Base-by-base conservation (phyloP, 768 basidiomycete genomes). In the Suillus spraguei region DNA sequence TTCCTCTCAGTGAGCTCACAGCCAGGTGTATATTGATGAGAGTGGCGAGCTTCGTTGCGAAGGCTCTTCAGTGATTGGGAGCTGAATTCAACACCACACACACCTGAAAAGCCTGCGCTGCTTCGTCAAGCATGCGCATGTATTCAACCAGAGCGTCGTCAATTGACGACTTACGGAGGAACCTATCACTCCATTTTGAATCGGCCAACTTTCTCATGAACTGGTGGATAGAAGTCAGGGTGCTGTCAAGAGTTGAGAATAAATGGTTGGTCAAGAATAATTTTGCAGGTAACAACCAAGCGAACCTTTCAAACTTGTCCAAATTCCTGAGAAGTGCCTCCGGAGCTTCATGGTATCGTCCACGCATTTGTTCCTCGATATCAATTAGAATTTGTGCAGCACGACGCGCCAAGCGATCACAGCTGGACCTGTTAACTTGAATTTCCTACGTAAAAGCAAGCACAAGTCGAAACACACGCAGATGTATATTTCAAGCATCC, bases 21-120 rank as follows among this genome's bases (percentile, higher is more conserved):
- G 78, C 73, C 61, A 78, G 77, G 65, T 84, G 82, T 20, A 84
- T 77, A 55, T 81, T 78, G 46, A 84, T 82, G 5, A 84, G 75
- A 0, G 81, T 79, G 7, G 80, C 77, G 7, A 83, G 76, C 83
- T 83, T 63, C 17, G 24, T 52, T 4, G 39, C 44, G 28, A 41
- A 6, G 56, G 52, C 22, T 59, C 16, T 20, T 58, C 24, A 58
- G 39, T 2, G 2, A 5, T 22, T 60, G 22, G 22, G 50, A 59
- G 3, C 32, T 8, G 24, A 38, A 41, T 13, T 32, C 32, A 20
- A 35, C 11, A 24, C 36, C 8, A 53, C 59, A 8, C 63, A 28
- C 64, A 81, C 83, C 75, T 84, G 82, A 63, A 84, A 83, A 10
- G 82, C 77, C 55, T 79, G 78, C 13, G 79, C 75, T 13, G 83